phyloP scores from a whole-genome alignment of 495 filamentous ascomycete species.

The Neurospora sp. region DNA sequence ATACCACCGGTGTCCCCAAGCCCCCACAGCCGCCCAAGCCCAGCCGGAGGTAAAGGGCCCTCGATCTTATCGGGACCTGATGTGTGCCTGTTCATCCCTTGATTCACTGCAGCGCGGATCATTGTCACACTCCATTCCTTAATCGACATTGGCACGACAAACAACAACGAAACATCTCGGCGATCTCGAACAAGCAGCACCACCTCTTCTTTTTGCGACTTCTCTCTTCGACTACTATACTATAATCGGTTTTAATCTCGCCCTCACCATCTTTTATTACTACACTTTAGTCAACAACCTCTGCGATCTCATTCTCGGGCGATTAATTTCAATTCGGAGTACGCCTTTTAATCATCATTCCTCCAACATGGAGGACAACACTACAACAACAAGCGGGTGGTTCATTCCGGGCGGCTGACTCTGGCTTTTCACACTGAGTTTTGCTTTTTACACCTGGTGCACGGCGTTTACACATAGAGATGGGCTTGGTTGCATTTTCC shows the following conservation, averaged over 20 bases:
- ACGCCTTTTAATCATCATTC: slow-evolving; percentile 33
- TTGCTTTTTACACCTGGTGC: slow-evolving; percentile 13
- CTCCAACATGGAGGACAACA: slow-evolving; percentile 15
- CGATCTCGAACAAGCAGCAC: not conserved
- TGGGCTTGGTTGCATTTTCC: slow-evolving; percentile 13
- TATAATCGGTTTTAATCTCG: slow-evolving; percentile 17
- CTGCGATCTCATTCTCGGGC: not conserved
- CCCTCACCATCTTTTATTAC: slow-evolving; percentile 12
- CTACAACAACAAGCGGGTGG: slow-evolving; percentile 6
- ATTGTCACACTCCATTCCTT: slow-evolving; percentile 2
- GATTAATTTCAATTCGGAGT: slow-evolving; percentile 25
- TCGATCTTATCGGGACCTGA: not conserved
- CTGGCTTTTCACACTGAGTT: slow-evolving; percentile 1
- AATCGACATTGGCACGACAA: not conserved
- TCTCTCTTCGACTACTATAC: slow-evolving; percentile 8
- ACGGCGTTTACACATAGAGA: slow-evolving; percentile 28
- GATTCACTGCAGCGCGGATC: slow-evolving; percentile 3
- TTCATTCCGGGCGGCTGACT: slow-evolving; percentile 12
- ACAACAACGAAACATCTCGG: not conserved
- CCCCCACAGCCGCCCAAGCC: slow-evolving; percentile 43
- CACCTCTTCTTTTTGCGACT: not conserved
- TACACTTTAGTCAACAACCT: not conserved
- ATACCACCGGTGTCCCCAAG: slow-evolving; percentile 46
- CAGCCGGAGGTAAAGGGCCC: slow-evolving; percentile 21
- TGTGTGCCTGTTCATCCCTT: slow-evolving; percentile 10